These are phyloP conservation scores for Carex myosuroides DNA, from an alignment of 176 grass and related monocot genomes.

Conservation along the genomic window DNA sequence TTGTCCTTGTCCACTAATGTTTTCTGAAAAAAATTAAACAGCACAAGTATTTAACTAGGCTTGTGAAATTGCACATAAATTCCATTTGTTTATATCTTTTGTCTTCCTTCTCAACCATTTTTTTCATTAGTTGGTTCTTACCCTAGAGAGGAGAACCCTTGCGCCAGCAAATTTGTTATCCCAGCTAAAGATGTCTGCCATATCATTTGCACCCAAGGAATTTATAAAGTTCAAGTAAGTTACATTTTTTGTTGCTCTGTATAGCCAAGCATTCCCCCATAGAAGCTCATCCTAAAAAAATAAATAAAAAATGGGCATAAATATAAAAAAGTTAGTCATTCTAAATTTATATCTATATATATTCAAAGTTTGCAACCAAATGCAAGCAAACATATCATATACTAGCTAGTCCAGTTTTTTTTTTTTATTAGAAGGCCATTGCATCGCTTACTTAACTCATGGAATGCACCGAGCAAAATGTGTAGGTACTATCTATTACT, in stretches of 20 bases:
- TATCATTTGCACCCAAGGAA: constrained; percentile 46
- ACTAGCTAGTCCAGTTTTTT: background rate
- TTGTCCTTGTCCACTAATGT: constrained; percentile 38
- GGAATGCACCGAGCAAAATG: background rate
- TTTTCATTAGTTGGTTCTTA: background rate
- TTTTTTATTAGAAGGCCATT: background rate
- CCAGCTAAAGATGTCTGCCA: constrained; percentile 84
- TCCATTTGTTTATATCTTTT: background rate
- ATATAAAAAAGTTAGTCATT: background rate
- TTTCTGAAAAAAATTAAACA: constrained; percentile 34
- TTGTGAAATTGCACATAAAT: background rate
- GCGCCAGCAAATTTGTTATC: constrained; percentile 89
- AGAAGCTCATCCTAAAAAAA: constrained; percentile 56
- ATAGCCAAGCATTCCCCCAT: constrained; percentile 81
- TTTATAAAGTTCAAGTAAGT: constrained; percentile 43
- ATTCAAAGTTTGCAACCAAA: background rate
- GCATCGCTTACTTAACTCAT: background rate
- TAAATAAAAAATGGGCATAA: background rate
- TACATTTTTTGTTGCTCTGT: constrained; percentile 53
- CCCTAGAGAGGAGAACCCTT: constrained; percentile 62
- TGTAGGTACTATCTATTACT: background rate
- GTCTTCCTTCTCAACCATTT: background rate
- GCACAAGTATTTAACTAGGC: background rate
- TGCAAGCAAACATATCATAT: background rate
- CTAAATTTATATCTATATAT: too few relatives aligned